These are phyloP conservation scores for Brassica rapa DNA, from an alignment of 345 rosid species.

Conservation along the genomic window DNA sequence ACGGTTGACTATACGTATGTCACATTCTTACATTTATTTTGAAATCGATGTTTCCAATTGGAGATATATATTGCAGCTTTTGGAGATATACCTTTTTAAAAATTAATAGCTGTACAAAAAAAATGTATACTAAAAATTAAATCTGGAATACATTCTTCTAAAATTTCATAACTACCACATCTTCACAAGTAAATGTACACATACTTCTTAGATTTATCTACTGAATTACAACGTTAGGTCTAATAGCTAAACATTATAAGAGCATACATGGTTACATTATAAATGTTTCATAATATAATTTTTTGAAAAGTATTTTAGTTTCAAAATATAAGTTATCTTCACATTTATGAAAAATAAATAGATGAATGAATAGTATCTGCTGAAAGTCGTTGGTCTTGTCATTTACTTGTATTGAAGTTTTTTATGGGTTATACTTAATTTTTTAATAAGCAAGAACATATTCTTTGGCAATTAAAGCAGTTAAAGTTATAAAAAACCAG, in stretches of 20 bases:
- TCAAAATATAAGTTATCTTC: neutral
- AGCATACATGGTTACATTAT: neutral
- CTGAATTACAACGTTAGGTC: neutral
- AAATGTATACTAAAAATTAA: neutral
- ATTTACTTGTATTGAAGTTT: neutral
- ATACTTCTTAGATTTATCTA: neutral
- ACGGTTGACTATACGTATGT: slow-evolving; percentile 22
- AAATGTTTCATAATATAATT: neutral
- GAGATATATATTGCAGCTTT: neutral
- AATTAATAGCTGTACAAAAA: neutral
- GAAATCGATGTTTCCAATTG: neutral
- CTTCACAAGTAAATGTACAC: neutral
- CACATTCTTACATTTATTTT: slow-evolving; percentile 17
- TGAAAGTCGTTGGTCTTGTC: neutral
- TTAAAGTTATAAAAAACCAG: neutral
- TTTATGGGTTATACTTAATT: neutral
- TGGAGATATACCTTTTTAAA: neutral
- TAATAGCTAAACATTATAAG: neutral
- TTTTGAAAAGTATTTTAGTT: neutral
- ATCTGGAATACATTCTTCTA: neutral
- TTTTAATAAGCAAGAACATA: neutral
- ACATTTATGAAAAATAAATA: neutral
- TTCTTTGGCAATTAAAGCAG: neutral
- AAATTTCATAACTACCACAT: neutral
- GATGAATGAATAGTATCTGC: neutral